phyloP scores from a whole-genome alignment of 352 stramenopile species.

The Globisporangium mamillatum region DNA sequence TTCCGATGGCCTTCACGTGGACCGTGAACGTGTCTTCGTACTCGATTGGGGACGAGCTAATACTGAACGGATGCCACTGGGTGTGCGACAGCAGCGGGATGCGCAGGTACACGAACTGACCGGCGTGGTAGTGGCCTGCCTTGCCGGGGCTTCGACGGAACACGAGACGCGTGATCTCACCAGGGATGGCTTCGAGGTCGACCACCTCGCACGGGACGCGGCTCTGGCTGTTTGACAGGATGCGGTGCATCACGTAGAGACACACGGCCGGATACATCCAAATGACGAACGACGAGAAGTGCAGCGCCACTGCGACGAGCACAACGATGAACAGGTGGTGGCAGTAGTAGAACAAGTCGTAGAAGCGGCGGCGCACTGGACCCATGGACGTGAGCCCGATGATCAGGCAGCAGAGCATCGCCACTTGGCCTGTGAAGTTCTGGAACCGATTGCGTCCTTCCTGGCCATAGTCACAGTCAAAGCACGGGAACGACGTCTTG shows the following conservation, averaged over 20 bases:
- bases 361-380: conserved; percentile 70
- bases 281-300: conserved; percentile 81
- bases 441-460: conserved; percentile 61
- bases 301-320: conserved; percentile 56
- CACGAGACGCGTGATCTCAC: conserved; percentile 79
- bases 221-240: conserved; percentile 65
- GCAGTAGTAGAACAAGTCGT: conserved; percentile 87
- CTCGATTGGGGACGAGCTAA: conserved; percentile 81
- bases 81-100: conserved; percentile 66
- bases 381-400: conserved; percentile 77
- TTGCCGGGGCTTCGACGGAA: conserved; percentile 73
- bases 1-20: conserved; percentile 74
- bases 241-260: conserved; percentile 82
- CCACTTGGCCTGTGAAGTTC: conserved; percentile 77
- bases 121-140: conserved; percentile 77
- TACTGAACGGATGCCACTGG: conserved; percentile 86
- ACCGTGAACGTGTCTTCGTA: conserved; percentile 85
- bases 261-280: conserved; percentile 82
- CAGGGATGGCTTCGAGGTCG: conserved; percentile 78
- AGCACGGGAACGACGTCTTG: conserved; percentile 54
- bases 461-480: conserved; percentile 65
- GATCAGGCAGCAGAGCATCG: conserved; percentile 62
- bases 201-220: conserved; percentile 73
- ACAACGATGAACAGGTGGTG: conserved; percentile 88
- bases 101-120: conserved; percentile 78